phyloP scores from a whole-genome alignment of 2,329 filamentous ascomycete genomes.

The Helminthosporium solani region DNA sequence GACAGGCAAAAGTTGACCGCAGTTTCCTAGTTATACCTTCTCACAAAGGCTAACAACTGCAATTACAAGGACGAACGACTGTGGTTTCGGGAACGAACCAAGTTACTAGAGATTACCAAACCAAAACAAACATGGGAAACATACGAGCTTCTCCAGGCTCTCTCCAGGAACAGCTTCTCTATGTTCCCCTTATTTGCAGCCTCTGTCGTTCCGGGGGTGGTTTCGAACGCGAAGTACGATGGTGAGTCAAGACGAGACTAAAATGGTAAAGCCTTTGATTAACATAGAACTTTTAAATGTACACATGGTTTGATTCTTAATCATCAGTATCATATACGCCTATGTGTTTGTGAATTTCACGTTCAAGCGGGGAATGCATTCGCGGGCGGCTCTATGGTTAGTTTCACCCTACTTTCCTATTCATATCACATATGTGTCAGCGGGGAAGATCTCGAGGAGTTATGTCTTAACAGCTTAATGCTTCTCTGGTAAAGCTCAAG shows the following conservation, averaged over 20 bases:
- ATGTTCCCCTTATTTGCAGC: conserved; percentile 6
- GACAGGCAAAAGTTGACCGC: too few relatives aligned
- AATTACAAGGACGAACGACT: conserved; percentile 1
- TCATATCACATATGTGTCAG: background rate
- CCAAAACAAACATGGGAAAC: conserved; percentile 1
- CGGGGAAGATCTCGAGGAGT: background rate
- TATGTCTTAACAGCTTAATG: background rate
- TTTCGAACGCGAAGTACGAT: background rate
- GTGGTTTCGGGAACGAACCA: background rate
- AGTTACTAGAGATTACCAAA: background rate
- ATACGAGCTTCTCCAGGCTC: conserved; percentile 2
- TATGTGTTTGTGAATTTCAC: background rate
- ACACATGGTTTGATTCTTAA: background rate
- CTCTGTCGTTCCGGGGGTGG: conserved; percentile 6
- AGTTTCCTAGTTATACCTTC: too few relatives aligned
- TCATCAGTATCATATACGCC: background rate
- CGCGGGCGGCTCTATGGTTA: background rate
- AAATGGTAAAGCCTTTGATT: background rate
- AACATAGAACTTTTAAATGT: conserved; percentile 1
- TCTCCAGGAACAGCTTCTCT: conserved; percentile 1
- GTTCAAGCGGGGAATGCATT: background rate
- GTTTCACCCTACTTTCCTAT: background rate
- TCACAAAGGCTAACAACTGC: conserved; percentile 1
- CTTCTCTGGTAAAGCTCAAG: background rate
- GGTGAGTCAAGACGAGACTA: background rate